Base-by-base conservation (phyloP, 2,329 filamentous ascomycete genomes). In the Colletotrichum sp. region DNA sequence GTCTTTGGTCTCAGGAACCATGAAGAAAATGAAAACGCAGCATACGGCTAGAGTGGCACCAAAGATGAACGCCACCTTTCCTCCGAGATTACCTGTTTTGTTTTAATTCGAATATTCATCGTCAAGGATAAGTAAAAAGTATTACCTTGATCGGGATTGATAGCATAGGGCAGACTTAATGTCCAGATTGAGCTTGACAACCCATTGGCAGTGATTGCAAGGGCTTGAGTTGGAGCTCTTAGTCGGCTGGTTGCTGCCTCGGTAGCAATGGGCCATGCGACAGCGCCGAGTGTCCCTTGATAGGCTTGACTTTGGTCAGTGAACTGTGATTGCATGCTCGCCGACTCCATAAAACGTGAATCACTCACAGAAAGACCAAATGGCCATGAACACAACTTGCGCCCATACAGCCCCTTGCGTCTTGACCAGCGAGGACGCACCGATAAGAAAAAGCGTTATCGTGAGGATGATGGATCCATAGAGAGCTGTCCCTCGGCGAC, bases 211-310 rank as follows among this genome's bases (percentile, higher is more conserved):
- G 26, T 58, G 7, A 58, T 28, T 28, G 55, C 21, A 8, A 58
- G 26, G 24, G 55, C 55, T 28, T 58, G 55, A 1, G 55, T 82
- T 77, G 55, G 82, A 82, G 10, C 78, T 80, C 55, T 79, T 79
- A 58, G 2, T 18, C 26, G 21, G 26, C 55, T 58, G 0, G 55
- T 58, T 24, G 55, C 55, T 26, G 55, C 55, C 26, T 58, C 55
- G 13, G 55, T 26, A 16, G 26, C 55, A 7, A 58, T 58, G 16
- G 55, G 55, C 55, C 55, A 58, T 26, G 21, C 55, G 12, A 58
- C 55, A 26, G 55, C 55, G 55, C 55, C 55, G 21, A 58, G 55
- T 14, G 55, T 58, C 8, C 21, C 55, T 28, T 58, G 55, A 9
- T 58, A 58, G 55, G 26, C 55, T 58, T 14, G 21, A 10, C 0